Conservation (phyloP, 352 stramenopile genomes). For the Pythium biforme region DNA sequence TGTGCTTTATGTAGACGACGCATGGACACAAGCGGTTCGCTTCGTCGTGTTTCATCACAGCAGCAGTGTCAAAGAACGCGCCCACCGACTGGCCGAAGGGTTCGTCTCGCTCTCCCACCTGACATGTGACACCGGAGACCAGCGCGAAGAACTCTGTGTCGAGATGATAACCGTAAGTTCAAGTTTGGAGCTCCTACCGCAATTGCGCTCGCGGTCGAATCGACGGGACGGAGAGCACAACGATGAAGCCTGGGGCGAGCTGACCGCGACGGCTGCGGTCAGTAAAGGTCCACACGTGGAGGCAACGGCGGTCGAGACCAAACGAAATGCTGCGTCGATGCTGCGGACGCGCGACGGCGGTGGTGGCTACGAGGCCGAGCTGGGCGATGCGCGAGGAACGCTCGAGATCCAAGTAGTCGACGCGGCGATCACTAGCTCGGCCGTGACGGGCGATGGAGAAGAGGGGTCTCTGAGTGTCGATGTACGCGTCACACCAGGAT, state of each 20-base stretch:
- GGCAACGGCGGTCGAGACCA: background rate
- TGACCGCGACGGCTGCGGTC: background rate
- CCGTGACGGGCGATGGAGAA: background rate
- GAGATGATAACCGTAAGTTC: background rate
- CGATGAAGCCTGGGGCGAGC: background rate
- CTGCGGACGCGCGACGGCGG: background rate
- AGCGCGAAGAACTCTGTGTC: background rate
- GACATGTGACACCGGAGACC: background rate
- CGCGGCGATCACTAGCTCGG: background rate
- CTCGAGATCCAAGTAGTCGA: constrained; percentile 14
- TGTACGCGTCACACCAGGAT: constrained; percentile 4
- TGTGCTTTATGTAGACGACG: constrained; percentile 9
- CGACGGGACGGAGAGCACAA: background rate
- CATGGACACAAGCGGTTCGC: constrained; percentile 13
- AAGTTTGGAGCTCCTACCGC: background rate
- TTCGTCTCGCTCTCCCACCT: background rate
- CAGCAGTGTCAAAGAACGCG: constrained; percentile 12
- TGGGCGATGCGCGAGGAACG: constrained; percentile 3
- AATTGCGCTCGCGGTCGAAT: background rate
- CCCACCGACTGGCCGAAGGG: constrained; percentile 17
- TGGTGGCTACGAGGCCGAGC: background rate
- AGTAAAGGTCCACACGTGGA: background rate
- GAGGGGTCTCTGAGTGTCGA: background rate
- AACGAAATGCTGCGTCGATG: background rate
- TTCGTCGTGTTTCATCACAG: constrained; percentile 17